These are phyloP conservation scores for Ogataea parapolymorpha DNA, from an alignment of 805 yeast species.

Conservation along the genomic window DNA sequence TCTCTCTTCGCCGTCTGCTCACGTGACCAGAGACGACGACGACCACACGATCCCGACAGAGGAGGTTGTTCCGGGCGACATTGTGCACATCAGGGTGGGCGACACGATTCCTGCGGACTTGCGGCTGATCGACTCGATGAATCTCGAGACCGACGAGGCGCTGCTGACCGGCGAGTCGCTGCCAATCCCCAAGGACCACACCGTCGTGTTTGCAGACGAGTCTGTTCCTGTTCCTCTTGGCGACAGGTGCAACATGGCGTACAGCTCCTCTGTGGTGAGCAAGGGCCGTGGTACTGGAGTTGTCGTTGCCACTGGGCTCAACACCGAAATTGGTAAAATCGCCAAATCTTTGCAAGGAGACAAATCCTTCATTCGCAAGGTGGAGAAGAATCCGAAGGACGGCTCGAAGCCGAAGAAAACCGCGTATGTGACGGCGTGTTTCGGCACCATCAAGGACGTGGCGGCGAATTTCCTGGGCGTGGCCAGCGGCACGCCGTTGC, in stretches of 20 bases:
- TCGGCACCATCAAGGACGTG: background rate
- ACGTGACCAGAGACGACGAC: conserved; percentile 36
- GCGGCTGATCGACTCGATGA: conserved; percentile 38
- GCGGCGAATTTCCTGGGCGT: background rate
- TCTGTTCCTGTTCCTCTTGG: conserved; percentile 1
- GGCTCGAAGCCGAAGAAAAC: background rate
- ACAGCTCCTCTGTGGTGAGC: conserved; percentile 31
- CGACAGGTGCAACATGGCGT: conserved; percentile 33
- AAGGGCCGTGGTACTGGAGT: background rate
- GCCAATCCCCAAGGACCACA: conserved; percentile 19
- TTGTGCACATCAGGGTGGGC: conserved; percentile 37
- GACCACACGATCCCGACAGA: conserved; percentile 33
- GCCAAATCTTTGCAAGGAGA: background rate
- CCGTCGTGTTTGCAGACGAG: conserved; percentile 27
- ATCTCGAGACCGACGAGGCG: conserved; percentile 44
- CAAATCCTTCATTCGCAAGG: background rate
- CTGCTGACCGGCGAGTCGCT: conserved; percentile 49
- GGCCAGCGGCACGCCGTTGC: background rate
- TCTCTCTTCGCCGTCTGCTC: conserved; percentile 35
- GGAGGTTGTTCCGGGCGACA: conserved; percentile 40
- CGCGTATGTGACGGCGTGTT: background rate
- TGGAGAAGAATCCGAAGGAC: background rate
- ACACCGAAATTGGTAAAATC: background rate
- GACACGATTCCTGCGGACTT: conserved; percentile 47
- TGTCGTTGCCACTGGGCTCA: background rate